Evolutionary conservation across 345 rosid genomes (phyloP).

Genomic region (Brassica cretica): DNA sequence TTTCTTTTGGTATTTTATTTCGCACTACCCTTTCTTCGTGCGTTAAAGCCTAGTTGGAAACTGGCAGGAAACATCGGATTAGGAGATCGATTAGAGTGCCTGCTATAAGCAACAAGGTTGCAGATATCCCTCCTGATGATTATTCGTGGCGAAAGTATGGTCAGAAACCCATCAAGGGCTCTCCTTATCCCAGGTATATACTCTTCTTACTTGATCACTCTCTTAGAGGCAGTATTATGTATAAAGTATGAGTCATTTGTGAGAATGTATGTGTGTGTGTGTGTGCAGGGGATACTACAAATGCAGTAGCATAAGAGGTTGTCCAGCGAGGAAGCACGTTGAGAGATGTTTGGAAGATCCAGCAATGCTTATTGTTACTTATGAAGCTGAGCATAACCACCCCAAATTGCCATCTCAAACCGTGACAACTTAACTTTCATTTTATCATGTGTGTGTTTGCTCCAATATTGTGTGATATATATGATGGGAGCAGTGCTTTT

Average conservation of each 20-base stretch:
- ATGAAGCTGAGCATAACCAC: slow-evolving; percentile 97
- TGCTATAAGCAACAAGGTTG: slow-evolving; percentile 79
- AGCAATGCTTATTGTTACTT: slow-evolving; percentile 85
- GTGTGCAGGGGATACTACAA: slow-evolving; percentile 90
- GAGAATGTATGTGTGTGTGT: not conserved
- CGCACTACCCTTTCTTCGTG: not conserved
- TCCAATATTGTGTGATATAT: slow-evolving; percentile 23
- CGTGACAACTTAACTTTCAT: slow-evolving; percentile 49
- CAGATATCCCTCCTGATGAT: slow-evolving; percentile 85
- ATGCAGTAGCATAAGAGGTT: slow-evolving; percentile 98
- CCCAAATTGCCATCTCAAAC: slow-evolving; percentile 65
- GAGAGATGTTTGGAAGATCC: slow-evolving; percentile 95
- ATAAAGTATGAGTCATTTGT: slow-evolving; percentile 8
- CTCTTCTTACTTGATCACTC: slow-evolving; percentile 1
- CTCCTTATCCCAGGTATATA: slow-evolving; percentile 75
- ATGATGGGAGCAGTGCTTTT: slow-evolving; percentile 4
- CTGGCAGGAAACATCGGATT: slow-evolving; percentile 59
- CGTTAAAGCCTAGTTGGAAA: not conserved
- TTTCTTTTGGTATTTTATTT: not conserved
- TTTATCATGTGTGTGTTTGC: slow-evolving; percentile 6
- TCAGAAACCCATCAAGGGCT: slow-evolving; percentile 81
- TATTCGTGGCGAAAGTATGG: slow-evolving; percentile 85
- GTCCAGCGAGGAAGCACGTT: slow-evolving; percentile 99
- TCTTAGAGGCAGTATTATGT: not conserved
- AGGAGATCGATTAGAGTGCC: slow-evolving; percentile 78